Percentiles rank a stretch among this genome's conserved stretches.
Evolutionary conservation across 805 yeast species (phyloP).

Genomic region (Kodamaea restingae): DNA sequence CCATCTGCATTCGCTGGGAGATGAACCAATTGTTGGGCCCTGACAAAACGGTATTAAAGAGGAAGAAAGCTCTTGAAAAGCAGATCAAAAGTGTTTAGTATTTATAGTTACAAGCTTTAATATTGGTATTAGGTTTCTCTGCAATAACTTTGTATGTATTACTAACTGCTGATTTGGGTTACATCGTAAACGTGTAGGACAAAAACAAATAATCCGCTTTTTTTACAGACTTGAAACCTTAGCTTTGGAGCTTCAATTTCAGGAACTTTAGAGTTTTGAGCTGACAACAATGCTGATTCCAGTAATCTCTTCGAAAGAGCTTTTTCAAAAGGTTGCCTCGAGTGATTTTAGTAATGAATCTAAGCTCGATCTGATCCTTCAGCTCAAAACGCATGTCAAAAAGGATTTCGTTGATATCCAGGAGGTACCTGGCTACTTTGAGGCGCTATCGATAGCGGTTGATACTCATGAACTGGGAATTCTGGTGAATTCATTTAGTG

Average conservation of each 20-base stretch:
- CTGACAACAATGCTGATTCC: conserved; percentile 4
- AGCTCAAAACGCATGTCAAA: conserved; percentile 52
- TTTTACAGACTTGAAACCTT: neutral
- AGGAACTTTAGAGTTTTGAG: too few species aligned
- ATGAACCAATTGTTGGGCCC: conserved; percentile 14
- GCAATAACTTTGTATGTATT: neutral
- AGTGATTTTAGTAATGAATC: conserved; percentile 10
- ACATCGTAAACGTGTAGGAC: too few species aligned
- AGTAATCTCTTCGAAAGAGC: conserved; percentile 15
- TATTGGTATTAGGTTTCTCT: too few species aligned
- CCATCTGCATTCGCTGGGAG: conserved; percentile 31
- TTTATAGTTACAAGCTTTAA: too few species aligned
- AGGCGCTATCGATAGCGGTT: conserved; percentile 44
- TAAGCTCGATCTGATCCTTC: conserved; percentile 20
- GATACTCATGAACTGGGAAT: conserved; percentile 37
- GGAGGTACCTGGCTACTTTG: conserved; percentile 48
- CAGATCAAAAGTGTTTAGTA: too few species aligned
- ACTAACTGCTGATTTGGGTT: too few species aligned
- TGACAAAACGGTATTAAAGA: neutral
- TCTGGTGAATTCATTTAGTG: conserved; percentile 43
- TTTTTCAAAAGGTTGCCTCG: conserved; percentile 18
- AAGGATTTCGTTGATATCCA: conserved; percentile 49
- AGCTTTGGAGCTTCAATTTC: too few species aligned
- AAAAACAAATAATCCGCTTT: neutral
- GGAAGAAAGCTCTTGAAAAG: neutral